Base-by-base conservation (phyloP, 352 stramenopile species). In the Blastocystis sp. region DNA sequence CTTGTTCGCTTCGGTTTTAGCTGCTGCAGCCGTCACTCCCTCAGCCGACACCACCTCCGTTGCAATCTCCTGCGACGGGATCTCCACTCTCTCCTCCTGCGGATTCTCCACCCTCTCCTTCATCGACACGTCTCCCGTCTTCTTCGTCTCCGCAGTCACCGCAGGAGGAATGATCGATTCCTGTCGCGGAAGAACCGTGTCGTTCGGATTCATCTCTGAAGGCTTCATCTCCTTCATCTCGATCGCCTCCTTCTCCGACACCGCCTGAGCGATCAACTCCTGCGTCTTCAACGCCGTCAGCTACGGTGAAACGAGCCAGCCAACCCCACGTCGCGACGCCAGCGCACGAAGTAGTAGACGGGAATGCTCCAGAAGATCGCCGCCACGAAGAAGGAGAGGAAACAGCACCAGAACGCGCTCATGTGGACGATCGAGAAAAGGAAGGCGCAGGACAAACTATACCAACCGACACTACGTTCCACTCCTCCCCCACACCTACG, bases 271-370 rank as follows among this genome's bases (percentile, higher is more conserved):
- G 11, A 63, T 48, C 14, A 64, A 42, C 14, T 40, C 21, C 27
- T 48, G 21, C 14, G 48, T 63, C n/a, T 81, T 81, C 32, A 38
- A 21, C n/a, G 46, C 69, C 1, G 69, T 81, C 21, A 32, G 0
- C 61, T 72, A 72, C 21, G 1, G 21, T 72, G 1, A 72, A 36
- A 16, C 7, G 24, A 1, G 2, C 14, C 4, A 24, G 2, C 32
- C 3, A 29, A 7, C n/a, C 61, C 61, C 42, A 64, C 48, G 42
- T 81, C 51, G 11, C 69, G 51, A 51, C 75, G 14, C 75, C 75
- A 85, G 18, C 48, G 54, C 6, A 85, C 32, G 51, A 73, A 85
- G 32, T 53, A 72, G 59, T 85, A 85, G 11, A 85, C 57, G 40
- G 75, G 75, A 51, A 85, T 85, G 8, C 34, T 63, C 36, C 46